A percentile compares a stretch with the other conserved stretches of the same genome.
Evolutionary conservation across 352 stramenopile genomes (phyloP).

Genomic region (Phytophthora vignae): DNA sequence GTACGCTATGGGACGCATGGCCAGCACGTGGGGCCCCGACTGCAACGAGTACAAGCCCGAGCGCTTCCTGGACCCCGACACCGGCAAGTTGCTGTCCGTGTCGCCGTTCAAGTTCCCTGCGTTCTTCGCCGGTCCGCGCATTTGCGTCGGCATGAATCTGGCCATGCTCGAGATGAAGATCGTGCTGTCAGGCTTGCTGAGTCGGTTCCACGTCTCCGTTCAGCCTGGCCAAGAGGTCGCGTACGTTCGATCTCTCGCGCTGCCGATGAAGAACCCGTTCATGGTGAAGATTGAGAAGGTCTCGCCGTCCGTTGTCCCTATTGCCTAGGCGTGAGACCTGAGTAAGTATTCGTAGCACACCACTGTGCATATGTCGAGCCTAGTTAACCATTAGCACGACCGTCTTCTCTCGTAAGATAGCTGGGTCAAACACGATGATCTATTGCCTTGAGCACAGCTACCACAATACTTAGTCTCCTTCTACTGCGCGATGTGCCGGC

Average conservation of each 20-base stretch:
- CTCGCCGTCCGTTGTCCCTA: neutral
- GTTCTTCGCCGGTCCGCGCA: slow-evolving; percentile 64
- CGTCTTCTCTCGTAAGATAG: neutral
- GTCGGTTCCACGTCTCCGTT: slow-evolving; percentile 45
- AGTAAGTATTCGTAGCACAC: neutral
- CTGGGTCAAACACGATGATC: neutral
- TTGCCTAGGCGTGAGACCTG: neutral
- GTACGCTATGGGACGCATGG: slow-evolving; percentile 52
- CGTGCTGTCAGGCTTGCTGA: slow-evolving; percentile 48
- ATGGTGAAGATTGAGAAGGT: slow-evolving; percentile 16
- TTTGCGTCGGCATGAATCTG: slow-evolving; percentile 70
- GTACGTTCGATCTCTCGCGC: slow-evolving; percentile 42
- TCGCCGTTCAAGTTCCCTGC: slow-evolving; percentile 61
- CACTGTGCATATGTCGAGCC: neutral
- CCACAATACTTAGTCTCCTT: neutral
- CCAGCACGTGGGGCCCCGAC: slow-evolving; percentile 48
- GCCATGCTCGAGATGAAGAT: slow-evolving; percentile 77
- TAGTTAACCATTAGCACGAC: too few species aligned
- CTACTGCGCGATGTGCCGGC: neutral
- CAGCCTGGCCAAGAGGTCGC: slow-evolving; percentile 31
- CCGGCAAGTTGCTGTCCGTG: slow-evolving; percentile 29
- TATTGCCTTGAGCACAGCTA: neutral
- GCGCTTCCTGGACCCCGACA: slow-evolving; percentile 48
- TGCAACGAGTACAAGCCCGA: slow-evolving; percentile 54
- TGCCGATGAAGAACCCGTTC: slow-evolving; percentile 40